A percentile compares a stretch with the other conserved stretches of the same genome.
Evolutionary conservation across 257 asterid species (phyloP).

Genomic region (Nicotiana undulata): DNA sequence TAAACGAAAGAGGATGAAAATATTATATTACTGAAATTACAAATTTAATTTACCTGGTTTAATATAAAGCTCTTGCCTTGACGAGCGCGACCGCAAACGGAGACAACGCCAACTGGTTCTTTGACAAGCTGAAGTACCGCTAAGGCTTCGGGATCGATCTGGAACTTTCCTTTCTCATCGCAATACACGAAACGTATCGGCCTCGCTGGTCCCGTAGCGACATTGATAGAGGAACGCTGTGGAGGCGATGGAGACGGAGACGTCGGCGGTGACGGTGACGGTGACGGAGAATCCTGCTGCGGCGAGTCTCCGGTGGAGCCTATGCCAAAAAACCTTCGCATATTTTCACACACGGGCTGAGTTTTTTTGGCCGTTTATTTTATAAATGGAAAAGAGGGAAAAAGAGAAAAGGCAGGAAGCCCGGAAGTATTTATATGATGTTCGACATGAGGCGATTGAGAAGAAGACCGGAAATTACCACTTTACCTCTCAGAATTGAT

Average conservation of each 20-base stretch:
- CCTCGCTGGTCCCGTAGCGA: conserved; percentile 69
- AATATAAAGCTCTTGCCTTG: conserved; percentile 92
- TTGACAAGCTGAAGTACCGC: conserved; percentile 88
- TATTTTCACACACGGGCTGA: conserved; percentile 1
- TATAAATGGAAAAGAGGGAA: neutral
- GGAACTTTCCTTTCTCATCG: conserved; percentile 84
- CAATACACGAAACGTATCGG: conserved; percentile 87
- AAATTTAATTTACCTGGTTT: conserved; percentile 55
- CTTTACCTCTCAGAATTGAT: neutral
- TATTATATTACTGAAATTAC: neutral
- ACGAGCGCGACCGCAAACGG: conserved; percentile 99
- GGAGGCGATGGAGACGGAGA: conserved; percentile 38
- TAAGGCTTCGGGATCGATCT: conserved; percentile 93
- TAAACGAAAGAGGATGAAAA: neutral
- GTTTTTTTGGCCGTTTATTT: neutral
- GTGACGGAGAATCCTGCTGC: conserved; percentile 12
- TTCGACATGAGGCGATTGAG: neutral
- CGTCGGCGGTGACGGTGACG: conserved; percentile 19
- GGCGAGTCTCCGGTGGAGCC: conserved; percentile 52
- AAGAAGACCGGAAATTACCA: neutral
- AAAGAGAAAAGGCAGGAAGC: neutral
- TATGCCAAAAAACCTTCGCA: conserved; percentile 47
- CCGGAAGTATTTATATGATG: neutral
- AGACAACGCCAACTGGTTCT: conserved; percentile 91
- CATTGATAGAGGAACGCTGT: conserved; percentile 22